Percentiles rank a stretch among this genome's conserved stretches.
Conservation (phyloP, 2,329 filamentous ascomycete species). For the Monilinia aucupariae region DNA sequence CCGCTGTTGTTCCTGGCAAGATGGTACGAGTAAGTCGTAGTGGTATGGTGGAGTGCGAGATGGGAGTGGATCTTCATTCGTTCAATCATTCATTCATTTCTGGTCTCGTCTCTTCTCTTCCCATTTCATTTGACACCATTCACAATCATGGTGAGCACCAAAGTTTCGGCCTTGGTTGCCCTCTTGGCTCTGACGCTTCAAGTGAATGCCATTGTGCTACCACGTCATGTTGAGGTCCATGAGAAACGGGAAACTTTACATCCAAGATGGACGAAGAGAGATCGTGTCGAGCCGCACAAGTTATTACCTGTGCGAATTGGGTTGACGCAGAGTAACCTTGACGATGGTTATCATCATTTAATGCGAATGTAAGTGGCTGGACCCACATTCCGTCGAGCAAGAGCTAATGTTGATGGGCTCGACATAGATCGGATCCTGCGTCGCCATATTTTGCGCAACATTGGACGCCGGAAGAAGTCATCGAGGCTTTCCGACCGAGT, state of each 20-base stretch:
- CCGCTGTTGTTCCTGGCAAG: too few species aligned
- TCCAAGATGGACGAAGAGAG: constrained; percentile 28
- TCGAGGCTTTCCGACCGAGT: constrained; percentile 34
- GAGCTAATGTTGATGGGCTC: background rate
- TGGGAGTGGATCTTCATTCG: background rate
- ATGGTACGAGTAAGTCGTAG: too few species aligned
- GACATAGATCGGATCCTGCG: constrained; percentile 26
- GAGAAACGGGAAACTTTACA: constrained; percentile 25
- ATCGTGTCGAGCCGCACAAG: constrained; percentile 23
- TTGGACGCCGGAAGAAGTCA: constrained; percentile 34
- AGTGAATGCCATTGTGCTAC: constrained; percentile 20
- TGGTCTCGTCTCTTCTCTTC: too few species aligned
- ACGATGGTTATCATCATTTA: constrained; percentile 25
- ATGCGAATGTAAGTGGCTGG: constrained; percentile 28
- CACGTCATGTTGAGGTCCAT: constrained; percentile 24
- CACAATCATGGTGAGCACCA: background rate
- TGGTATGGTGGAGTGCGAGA: too few species aligned
- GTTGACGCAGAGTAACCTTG: constrained; percentile 26
- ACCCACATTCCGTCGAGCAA: constrained; percentile 20
- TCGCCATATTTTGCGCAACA: constrained; percentile 36
- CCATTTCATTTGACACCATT: background rate
- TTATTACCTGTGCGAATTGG: constrained; percentile 30
- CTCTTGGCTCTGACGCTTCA: constrained; percentile 4
- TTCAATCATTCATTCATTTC: background rate
- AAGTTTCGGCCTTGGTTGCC: constrained; percentile 10